Evolutionary conservation across 257 asterid species (phyloP).

Genomic region (Petunia secreta): DNA sequence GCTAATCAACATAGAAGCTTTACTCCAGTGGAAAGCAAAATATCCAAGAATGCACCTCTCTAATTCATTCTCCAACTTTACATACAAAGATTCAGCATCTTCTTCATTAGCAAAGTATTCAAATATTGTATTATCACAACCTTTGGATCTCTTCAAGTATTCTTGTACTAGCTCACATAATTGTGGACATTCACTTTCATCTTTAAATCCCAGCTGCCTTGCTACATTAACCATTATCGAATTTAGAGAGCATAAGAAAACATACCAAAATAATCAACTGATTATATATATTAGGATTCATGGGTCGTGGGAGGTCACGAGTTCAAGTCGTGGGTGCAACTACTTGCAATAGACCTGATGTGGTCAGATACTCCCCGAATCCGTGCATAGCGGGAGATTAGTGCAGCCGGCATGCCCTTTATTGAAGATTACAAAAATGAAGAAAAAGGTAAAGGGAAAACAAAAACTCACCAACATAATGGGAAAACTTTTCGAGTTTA

Average conservation of each 20-base stretch:
- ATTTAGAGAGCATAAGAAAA: no score
- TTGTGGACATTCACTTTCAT: constrained; percentile 65
- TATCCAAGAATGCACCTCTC: constrained; percentile 88
- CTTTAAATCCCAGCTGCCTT: constrained; percentile 79
- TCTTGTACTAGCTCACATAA: constrained; percentile 58
- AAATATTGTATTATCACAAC: constrained; percentile 60
- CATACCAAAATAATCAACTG: no score
- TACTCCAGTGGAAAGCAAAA: constrained; percentile 84
- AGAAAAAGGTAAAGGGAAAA: not conserved
- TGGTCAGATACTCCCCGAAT: no score
- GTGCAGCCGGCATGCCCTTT: no score
- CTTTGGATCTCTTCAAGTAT: constrained; percentile 69
- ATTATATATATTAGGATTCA: no score
- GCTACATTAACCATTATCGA: constrained; percentile 42
- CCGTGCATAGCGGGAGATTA: no score
- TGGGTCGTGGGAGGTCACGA: no score
- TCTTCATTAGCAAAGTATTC: constrained; percentile 58
- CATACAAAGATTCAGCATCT: constrained; percentile 58
- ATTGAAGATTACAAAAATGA: not conserved
- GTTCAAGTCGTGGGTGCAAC: no score
- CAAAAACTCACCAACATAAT: constrained; percentile 61
- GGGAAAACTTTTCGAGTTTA: constrained; percentile 67
- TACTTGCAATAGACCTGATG: no score
- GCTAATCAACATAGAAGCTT: constrained; percentile 58
- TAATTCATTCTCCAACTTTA: constrained; percentile 73